Percentiles rank a stretch among this genome's conserved stretches.
These are phyloP conservation scores for Hypholoma sublateritium DNA, from an alignment of 768 basidiomycete species.

Conservation along the genomic window DNA sequence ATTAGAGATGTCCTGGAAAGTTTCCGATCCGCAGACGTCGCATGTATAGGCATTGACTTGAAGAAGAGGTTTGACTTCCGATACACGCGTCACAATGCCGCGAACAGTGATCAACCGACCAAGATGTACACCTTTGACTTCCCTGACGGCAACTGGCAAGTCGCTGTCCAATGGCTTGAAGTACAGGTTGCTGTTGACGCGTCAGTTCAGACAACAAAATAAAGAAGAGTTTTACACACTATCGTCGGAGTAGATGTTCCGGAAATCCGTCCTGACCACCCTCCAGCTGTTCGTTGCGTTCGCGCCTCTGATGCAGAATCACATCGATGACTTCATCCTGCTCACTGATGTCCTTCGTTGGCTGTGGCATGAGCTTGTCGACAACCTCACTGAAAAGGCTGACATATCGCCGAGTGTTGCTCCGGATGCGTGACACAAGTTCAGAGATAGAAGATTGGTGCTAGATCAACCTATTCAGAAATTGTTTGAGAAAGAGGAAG, in stretches of 20 bases:
- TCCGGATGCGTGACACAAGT: slow-evolving; percentile 75
- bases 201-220: slow-evolving; percentile 14
- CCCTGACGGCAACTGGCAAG: slow-evolving; percentile 82
- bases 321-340: slow-evolving; percentile 96
- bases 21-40: slow-evolving; percentile 97
- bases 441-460: slow-evolving; percentile 70
- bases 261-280: slow-evolving; percentile 81
- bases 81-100: slow-evolving; percentile 97
- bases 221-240: slow-evolving; percentile 59
- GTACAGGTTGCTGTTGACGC: slow-evolving; percentile 76
- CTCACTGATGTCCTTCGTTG: slow-evolving; percentile 87
- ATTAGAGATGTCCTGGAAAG: slow-evolving; percentile 94
- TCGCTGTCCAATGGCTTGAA: slow-evolving; percentile 85
- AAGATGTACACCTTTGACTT: slow-evolving; percentile 84
- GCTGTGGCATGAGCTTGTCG: slow-evolving; percentile 85
- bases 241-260: slow-evolving; percentile 87
- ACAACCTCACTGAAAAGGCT: slow-evolving; percentile 87
- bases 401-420: slow-evolving; percentile 89
- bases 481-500: background rate
- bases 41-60: slow-evolving; percentile 98
- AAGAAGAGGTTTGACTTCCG: slow-evolving; percentile 96
- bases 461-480: slow-evolving; percentile 34
- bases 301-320: slow-evolving; percentile 89
- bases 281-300: slow-evolving; percentile 82
- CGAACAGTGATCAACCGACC: slow-evolving; percentile 94